Base-by-base conservation (phyloP, 208 protist genomes). In the Trypanosoma platydactyli region DNA sequence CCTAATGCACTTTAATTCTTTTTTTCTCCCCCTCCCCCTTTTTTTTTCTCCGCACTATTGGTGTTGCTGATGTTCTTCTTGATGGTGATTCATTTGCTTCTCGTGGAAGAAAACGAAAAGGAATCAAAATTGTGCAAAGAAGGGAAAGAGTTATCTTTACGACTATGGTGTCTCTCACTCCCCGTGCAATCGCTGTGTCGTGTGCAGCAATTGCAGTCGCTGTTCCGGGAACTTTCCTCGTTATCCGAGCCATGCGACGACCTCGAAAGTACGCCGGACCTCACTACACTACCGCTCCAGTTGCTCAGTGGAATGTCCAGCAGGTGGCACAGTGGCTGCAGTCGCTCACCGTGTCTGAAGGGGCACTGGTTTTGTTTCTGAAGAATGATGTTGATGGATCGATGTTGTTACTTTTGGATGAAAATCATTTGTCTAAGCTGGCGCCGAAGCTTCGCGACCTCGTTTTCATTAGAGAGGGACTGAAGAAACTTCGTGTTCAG, bases 281-380 rank as follows among this genome's bases (percentile, higher is more conserved):
- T 7, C 20, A 27, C 5, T 73, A 52, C 33, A 18, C 49, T 1
- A 40, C 49, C 25, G 24, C 51, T 13, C 44, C 77, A 22, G 40
- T 48, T 4, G 11, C 40, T 9, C 20, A 57, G 44, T 84, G 75
- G 75, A 66, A 30, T 29, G 33, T 49, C 30, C 65, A 64, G 33
- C 68, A 92, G 49, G 86, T 89, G 33, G 54, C 60, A 38, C 29
- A 50, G 50, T 92, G 82, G 83, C 66, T 92, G 55, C 71, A 55
- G 1, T 70, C 76, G 29, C 76, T 73, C 50, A 79, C 76, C 15
- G 73, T 81, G n/a, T 76, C 65, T 15, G 68, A 68, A 41, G 33
- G 29, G 15, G 64, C 73, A 15, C 48, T 80, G 22, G 46, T 11
- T 0, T 49, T 60, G 16, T 79, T 84, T 52, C 18, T 48, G 12